Evolutionary conservation across 352 stramenopile genomes (phyloP).

Genomic region (Phytopythium chamaehyphon): DNA sequence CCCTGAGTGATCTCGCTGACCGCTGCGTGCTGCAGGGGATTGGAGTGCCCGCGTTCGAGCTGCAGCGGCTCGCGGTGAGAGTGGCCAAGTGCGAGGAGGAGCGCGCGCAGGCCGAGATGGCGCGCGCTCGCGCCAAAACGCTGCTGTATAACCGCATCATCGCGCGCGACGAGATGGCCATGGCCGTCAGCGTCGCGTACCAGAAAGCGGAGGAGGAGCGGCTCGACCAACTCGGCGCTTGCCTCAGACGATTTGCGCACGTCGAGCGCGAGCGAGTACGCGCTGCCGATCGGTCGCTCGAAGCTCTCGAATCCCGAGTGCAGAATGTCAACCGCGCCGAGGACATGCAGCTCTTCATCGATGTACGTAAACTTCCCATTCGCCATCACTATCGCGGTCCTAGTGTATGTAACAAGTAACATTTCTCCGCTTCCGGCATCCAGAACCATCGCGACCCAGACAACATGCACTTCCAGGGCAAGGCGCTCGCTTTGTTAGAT

Average conservation of each 20-base stretch:
- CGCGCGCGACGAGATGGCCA: constrained; percentile 85
- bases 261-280: constrained; percentile 76
- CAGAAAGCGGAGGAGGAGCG: constrained; percentile 83
- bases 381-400: no score
- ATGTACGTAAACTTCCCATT: constrained; percentile 18
- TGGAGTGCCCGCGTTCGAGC: constrained; percentile 76
- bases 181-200: constrained; percentile 85
- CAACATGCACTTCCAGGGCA: constrained; percentile 87
- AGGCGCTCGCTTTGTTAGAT: constrained; percentile 78
- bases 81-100: constrained; percentile 64
- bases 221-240: constrained; percentile 69
- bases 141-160: constrained; percentile 80
- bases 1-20: no score
- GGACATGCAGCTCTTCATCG: constrained; percentile 82
- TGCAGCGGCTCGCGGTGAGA: constrained; percentile 61
- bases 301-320: constrained; percentile 52
- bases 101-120: constrained; percentile 48
- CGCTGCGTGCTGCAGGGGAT: no score
- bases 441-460: constrained; percentile 76
- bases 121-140: constrained; percentile 61
- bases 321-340: constrained; percentile 60
- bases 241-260: constrained; percentile 64
- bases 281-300: constrained; percentile 53
- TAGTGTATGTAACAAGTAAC: no score
- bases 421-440: not conserved